phyloP scores from a whole-genome alignment of 768 basidiomycete species.

The Boletus fagicola region DNA sequence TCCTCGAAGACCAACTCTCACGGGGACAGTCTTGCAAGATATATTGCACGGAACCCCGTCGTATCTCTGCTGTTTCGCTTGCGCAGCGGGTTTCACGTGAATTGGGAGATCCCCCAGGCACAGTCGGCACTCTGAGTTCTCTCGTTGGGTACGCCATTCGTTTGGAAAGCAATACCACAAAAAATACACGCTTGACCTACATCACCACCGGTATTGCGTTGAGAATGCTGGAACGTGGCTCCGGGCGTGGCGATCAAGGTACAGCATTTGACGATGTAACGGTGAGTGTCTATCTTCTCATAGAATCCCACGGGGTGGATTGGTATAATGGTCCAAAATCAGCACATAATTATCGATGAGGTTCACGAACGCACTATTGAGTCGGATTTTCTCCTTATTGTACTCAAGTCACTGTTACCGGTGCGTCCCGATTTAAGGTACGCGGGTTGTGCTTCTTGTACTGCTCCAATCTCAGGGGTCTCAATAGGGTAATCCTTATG shows the following conservation, averaged over 20 bases:
- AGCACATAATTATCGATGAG: slow-evolving; percentile 98
- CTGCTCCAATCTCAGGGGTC: slow-evolving; percentile 3
- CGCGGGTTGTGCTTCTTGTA: slow-evolving; percentile 13
- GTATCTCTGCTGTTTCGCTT: slow-evolving; percentile 94
- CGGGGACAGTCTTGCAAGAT: slow-evolving; percentile 84
- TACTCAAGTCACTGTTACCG: slow-evolving; percentile 77
- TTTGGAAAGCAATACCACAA: slow-evolving; percentile 81
- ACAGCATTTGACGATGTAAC: slow-evolving; percentile 92
- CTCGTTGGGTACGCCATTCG: slow-evolving; percentile 94
- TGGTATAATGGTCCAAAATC: slow-evolving; percentile 1
- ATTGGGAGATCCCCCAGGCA: slow-evolving; percentile 78
- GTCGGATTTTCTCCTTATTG: slow-evolving; percentile 94
- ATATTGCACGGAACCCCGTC: slow-evolving; percentile 91
- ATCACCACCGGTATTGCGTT: slow-evolving; percentile 95
- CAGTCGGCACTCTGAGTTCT: slow-evolving; percentile 72
- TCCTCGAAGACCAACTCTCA: slow-evolving; percentile 85
- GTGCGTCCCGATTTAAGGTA: slow-evolving; percentile 85
- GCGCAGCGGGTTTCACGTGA: slow-evolving; percentile 93
- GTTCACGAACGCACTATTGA: slow-evolving; percentile 97
- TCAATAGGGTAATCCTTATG: slow-evolving; percentile 84
- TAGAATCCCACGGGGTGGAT: neutral
- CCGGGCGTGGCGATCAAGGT: slow-evolving; percentile 64
- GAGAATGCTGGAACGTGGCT: slow-evolving; percentile 91
- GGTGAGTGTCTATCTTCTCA: slow-evolving; percentile 42
- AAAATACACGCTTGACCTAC: slow-evolving; percentile 75